phyloP scores from a whole-genome alignment of 2,329 filamentous ascomycete genomes.

The Claviceps fusiformis region DNA sequence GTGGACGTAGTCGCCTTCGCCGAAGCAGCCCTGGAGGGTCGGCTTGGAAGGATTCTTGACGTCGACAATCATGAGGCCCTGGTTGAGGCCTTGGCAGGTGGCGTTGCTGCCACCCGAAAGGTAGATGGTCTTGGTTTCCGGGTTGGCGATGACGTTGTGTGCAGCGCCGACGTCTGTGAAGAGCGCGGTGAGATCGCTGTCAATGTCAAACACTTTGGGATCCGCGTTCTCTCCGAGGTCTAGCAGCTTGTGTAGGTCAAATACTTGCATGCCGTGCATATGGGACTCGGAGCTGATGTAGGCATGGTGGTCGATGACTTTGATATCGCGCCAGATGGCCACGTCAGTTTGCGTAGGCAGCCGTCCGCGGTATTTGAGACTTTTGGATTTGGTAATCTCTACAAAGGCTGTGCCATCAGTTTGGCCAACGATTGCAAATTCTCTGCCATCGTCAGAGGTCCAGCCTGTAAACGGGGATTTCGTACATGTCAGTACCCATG shows the following conservation, averaged over 20 bases:
- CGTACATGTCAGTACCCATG: not conserved
- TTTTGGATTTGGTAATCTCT: constrained; percentile 27
- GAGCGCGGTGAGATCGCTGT: constrained; percentile 19
- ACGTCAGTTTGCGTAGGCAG: constrained; percentile 26
- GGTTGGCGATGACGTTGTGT: constrained; percentile 32
- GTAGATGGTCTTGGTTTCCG: constrained; percentile 26
- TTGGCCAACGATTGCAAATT: constrained; percentile 32
- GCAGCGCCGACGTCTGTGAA: constrained; percentile 24
- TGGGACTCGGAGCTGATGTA: constrained; percentile 28
- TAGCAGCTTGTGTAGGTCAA: constrained; percentile 44
- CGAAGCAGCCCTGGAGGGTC: constrained; percentile 34
- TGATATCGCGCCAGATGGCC: constrained; percentile 27
- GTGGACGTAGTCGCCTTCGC: constrained; percentile 36
- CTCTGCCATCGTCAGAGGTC: constrained; percentile 20
- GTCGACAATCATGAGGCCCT: constrained; percentile 41
- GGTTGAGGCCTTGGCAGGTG: constrained; percentile 21
- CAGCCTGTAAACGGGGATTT: constrained; percentile 2
- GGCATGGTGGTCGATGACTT: constrained; percentile 21
- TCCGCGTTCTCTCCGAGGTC: constrained; percentile 20
- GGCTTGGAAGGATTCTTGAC: constrained; percentile 37
- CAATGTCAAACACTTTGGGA: constrained; percentile 17
- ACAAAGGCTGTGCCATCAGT: constrained; percentile 33
- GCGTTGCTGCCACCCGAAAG: constrained; percentile 25
- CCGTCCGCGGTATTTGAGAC: constrained; percentile 30
- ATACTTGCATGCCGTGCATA: constrained; percentile 46